Evolutionary conservation across 2,329 filamentous ascomycete species (phyloP).

Genomic region (Colletotrichum incanum): DNA sequence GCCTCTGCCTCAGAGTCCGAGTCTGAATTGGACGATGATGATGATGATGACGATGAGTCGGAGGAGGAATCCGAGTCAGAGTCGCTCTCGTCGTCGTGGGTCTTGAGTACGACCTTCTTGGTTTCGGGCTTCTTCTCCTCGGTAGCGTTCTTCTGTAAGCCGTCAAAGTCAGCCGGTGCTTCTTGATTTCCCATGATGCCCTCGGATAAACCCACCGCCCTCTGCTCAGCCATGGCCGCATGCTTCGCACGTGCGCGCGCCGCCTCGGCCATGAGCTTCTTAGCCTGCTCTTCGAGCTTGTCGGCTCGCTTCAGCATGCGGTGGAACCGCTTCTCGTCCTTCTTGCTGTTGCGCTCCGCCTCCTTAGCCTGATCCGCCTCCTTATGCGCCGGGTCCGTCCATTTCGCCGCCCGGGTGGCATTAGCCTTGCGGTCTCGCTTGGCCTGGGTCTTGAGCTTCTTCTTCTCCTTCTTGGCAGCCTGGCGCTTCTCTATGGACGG

Average conservation of each 20-base stretch:
- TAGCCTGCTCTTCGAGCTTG: slow-evolving; percentile 58
- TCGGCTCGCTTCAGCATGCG: slow-evolving; percentile 57
- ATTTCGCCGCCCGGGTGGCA: slow-evolving; percentile 51
- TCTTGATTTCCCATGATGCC: neutral
- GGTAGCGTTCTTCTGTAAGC: slow-evolving; percentile 46
- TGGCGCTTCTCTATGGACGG: slow-evolving; percentile 49
- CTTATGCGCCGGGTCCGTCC: slow-evolving; percentile 51
- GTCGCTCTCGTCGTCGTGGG: slow-evolving; percentile 44
- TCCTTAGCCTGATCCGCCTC: slow-evolving; percentile 48
- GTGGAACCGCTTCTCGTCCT: slow-evolving; percentile 57
- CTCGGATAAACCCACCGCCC: slow-evolving; percentile 44
- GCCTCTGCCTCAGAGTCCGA: slow-evolving; percentile 40
- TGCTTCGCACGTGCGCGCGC: slow-evolving; percentile 52
- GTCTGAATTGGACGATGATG: slow-evolving; percentile 13
- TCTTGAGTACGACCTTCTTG: slow-evolving; percentile 38
- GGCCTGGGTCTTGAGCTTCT: slow-evolving; percentile 53
- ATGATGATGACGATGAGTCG: slow-evolving; percentile 39
- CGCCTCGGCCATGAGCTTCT: slow-evolving; percentile 59
- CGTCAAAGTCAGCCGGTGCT: slow-evolving; percentile 10
- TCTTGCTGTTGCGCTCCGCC: slow-evolving; percentile 46
- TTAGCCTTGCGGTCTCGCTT: slow-evolving; percentile 57
- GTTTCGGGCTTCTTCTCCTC: slow-evolving; percentile 44
- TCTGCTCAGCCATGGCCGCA: slow-evolving; percentile 47
- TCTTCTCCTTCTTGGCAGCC: slow-evolving; percentile 56
- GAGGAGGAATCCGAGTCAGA: slow-evolving; percentile 44